Base-by-base conservation (phyloP, 2,329 filamentous ascomycete species). In the Trichoderma gracile region DNA sequence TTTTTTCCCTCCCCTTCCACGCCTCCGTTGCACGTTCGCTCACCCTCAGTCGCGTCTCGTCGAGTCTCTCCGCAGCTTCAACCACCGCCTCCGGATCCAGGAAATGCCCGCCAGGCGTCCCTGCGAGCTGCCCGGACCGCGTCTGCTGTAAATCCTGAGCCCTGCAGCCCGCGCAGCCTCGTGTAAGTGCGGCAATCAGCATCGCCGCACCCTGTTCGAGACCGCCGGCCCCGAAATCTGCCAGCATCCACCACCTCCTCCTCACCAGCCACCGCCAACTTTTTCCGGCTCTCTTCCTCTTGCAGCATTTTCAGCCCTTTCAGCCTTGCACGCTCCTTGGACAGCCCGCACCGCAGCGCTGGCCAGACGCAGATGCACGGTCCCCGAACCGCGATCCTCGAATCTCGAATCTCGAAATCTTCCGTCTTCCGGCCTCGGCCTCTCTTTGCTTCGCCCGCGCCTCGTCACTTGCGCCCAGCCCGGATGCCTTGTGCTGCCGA, bases 101-200 rank as follows among this genome's bases (percentile, higher is more conserved):
- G 19, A 45, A 25, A 58, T 64, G 61, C 58, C 40, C 21, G 46
- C 30, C 63, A n/a, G 57, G 57, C 58, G 47, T 40, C 30, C 12
- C 47, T 52, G 49, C 49, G 49, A 50, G 42, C 40, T 43, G 58
- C 50, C 63, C 59, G 60, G 65, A 65, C 63, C 55, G 52, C 67
- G 66, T 66, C 49, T 65, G 61, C 53, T 65, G 42, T 50, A 53
- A 57, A 47, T 38, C 33, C 25, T 19, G 25, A 52, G 49, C 25
- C 25, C 15, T 52, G 9, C 47, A 52, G 49, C 47, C 40, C 57
- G 63, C 61, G 57, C 63, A 64, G 56, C 69, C 63, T 67, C 73
- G 73, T 76, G 73, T 75, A 76, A 76, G 74, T 76, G 61, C 61
- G 49, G 43, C 49, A 52, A 58, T 27, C 55, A 38, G 33, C 33